Percentiles rank a stretch among this genome's conserved stretches.
These are phyloP conservation scores for Orbilia blumenaviensis DNA, from an alignment of 2,329 filamentous ascomycete species.

Conservation along the genomic window DNA sequence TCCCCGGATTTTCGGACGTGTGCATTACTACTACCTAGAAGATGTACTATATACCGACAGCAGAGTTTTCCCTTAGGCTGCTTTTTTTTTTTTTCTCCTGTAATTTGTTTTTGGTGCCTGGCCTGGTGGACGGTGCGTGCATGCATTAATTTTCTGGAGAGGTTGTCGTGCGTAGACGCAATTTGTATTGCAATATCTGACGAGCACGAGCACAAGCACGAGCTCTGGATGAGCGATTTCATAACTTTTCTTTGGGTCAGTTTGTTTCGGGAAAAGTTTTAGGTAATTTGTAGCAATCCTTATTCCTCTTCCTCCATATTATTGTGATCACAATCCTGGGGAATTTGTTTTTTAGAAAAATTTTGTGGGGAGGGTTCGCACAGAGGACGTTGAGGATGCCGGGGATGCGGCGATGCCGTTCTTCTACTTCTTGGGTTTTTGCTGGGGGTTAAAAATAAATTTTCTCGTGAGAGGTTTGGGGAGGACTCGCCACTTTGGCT, in stretches of 20 bases:
- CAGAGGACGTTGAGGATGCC: slow-evolving; percentile 34
- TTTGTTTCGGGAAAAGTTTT: too few relatives aligned
- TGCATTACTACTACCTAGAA: too few relatives aligned
- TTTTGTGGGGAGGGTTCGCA: slow-evolving; percentile 12
- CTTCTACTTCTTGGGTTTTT: background rate
- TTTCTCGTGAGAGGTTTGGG: background rate
- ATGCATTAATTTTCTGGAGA: too few relatives aligned
- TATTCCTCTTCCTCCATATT: too few relatives aligned
- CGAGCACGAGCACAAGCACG: background rate
- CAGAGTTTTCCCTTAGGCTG: slow-evolving; percentile 13
- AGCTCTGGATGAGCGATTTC: slow-evolving; percentile 1
- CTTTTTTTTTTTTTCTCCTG: background rate
- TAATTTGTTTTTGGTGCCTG: background rate
- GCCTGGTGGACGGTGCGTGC: too few relatives aligned
- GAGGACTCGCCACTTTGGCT: slow-evolving; percentile 6
- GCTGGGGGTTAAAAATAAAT: slow-evolving; percentile 8
- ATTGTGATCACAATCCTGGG: background rate
- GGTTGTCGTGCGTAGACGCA: background rate
- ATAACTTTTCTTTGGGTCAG: too few relatives aligned
- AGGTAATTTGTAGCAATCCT: too few relatives aligned
- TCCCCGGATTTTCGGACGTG: slow-evolving; percentile 51
- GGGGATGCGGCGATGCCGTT: slow-evolving; percentile 42
- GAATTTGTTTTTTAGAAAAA: slow-evolving; percentile 22
- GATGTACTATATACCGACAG: too few relatives aligned
- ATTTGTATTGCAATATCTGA: background rate